These are phyloP conservation scores for Boletus fagicola DNA, from an alignment of 768 basidiomycete species.

Conservation along the genomic window DNA sequence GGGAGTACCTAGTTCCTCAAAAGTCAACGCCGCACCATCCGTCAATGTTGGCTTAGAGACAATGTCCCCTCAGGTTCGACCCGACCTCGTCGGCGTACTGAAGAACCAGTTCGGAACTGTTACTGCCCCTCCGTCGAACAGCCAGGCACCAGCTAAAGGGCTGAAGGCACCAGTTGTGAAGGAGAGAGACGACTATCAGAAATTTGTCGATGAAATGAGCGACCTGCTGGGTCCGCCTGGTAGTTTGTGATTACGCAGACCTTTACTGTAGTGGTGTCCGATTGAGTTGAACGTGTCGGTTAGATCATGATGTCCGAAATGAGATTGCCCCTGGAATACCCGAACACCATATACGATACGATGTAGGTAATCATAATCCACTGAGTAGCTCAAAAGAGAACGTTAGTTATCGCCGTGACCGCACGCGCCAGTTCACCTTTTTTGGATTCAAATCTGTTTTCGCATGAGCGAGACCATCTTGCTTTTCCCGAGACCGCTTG, in stretches of 20 bases:
- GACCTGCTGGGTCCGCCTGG: conserved; percentile 49
- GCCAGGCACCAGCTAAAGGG: conserved; percentile 17
- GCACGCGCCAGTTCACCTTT: not conserved
- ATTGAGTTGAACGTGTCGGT: not conserved
- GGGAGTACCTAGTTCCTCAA: conserved; percentile 35
- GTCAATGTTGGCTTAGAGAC: conserved; percentile 35
- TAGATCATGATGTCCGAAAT: not conserved
- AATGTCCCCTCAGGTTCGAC: conserved; percentile 42
- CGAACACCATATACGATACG: not conserved
- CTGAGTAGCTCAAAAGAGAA: not conserved
- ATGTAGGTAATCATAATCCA: not conserved
- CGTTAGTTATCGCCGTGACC: conserved; percentile 4
- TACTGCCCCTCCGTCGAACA: conserved; percentile 22
- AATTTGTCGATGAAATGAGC: conserved; percentile 73
- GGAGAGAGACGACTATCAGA: conserved; percentile 68
- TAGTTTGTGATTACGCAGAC: conserved; percentile 9
- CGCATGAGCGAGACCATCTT: conserved; percentile 44
- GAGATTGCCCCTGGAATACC: not conserved
- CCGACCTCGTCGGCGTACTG: conserved; percentile 64
- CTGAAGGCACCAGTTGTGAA: conserved; percentile 33
- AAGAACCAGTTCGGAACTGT: conserved; percentile 56
- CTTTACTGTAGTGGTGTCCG: not conserved
- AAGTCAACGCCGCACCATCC: conserved; percentile 65
- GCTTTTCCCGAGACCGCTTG: conserved; percentile 68
- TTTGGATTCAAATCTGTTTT: not conserved